phyloP scores from a whole-genome alignment of 2,329 filamentous ascomycete species.

The Neofusicoccum parvum region DNA sequence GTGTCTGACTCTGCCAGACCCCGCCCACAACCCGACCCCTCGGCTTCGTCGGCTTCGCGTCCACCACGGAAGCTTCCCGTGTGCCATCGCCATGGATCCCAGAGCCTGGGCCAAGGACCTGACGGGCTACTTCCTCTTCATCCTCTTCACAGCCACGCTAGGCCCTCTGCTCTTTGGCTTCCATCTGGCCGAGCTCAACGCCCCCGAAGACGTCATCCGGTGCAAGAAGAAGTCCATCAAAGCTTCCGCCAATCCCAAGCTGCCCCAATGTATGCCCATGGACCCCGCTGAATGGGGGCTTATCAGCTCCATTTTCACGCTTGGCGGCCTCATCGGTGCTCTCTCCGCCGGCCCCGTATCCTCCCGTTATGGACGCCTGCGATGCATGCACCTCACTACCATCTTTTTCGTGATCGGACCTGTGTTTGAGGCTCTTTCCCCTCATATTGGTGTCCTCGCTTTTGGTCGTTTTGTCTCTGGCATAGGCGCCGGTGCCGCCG shows the following conservation, averaged over 20 bases:
- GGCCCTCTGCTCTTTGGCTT: conserved; percentile 94
- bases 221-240: conserved; percentile 67
- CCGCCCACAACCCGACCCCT: background rate
- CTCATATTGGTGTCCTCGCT: conserved; percentile 67
- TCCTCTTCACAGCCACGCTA: conserved; percentile 75
- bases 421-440: conserved; percentile 71
- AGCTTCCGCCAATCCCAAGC: conserved; percentile 38
- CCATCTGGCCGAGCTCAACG: conserved; percentile 92
- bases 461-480: conserved; percentile 79
- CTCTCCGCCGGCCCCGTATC: conserved; percentile 78
- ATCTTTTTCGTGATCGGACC: conserved; percentile 77
- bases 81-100: conserved; percentile 36
- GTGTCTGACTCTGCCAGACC: background rate
- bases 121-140: conserved; percentile 75
- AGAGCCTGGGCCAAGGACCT: conserved; percentile 51
- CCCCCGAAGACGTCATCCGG: conserved; percentile 89
- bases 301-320: conserved; percentile 86
- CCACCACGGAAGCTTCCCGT: too few species aligned
- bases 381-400: conserved; percentile 76
- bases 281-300: conserved; percentile 77
- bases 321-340: conserved; percentile 85
- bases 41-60: background rate
- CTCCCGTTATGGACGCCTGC: conserved; percentile 72
- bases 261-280: conserved; percentile 88
- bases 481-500: conserved; percentile 81